Evolutionary conservation across 495 filamentous ascomycete genomes (phyloP).

Genomic region (Xylaria acuta): DNA sequence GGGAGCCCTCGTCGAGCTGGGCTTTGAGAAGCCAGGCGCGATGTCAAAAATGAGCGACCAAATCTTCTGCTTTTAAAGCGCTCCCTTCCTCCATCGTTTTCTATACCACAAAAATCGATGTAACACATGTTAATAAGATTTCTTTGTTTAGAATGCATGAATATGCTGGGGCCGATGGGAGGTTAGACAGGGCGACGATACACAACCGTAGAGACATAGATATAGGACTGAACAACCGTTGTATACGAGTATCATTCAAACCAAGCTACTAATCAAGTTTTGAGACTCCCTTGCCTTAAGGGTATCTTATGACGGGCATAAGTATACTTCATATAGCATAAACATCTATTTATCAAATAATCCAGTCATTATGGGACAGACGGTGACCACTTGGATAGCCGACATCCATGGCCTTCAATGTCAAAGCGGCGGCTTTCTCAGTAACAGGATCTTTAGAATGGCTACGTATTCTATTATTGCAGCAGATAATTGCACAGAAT

Average conservation of each 20-base stretch:
- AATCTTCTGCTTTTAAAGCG: slow-evolving; percentile 78
- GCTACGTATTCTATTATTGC: too few relatives aligned
- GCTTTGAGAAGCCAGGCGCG: slow-evolving; percentile 74
- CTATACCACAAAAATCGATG: not conserved
- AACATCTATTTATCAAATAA: not conserved
- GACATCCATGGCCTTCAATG: too few relatives aligned
- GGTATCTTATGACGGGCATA: not conserved
- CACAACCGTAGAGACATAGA: not conserved
- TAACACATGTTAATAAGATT: not conserved
- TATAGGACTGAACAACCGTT: too few relatives aligned
- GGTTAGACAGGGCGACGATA: not conserved
- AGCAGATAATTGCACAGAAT: too few relatives aligned
- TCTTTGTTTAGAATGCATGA: not conserved
- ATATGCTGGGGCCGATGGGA: not conserved
- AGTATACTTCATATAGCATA: not conserved
- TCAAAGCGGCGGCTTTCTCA: too few relatives aligned
- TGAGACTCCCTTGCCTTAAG: not conserved
- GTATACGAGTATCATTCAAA: not conserved
- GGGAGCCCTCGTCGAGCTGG: slow-evolving; percentile 76
- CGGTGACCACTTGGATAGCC: too few relatives aligned
- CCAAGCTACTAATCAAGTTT: not conserved
- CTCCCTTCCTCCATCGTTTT: not conserved
- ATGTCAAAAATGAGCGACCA: slow-evolving; percentile 83
- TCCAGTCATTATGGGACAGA: too few relatives aligned
- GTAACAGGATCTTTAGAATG: too few relatives aligned